Evolutionary conservation across 495 filamentous ascomycete genomes (phyloP).

Genomic region (Niebla homalea): DNA sequence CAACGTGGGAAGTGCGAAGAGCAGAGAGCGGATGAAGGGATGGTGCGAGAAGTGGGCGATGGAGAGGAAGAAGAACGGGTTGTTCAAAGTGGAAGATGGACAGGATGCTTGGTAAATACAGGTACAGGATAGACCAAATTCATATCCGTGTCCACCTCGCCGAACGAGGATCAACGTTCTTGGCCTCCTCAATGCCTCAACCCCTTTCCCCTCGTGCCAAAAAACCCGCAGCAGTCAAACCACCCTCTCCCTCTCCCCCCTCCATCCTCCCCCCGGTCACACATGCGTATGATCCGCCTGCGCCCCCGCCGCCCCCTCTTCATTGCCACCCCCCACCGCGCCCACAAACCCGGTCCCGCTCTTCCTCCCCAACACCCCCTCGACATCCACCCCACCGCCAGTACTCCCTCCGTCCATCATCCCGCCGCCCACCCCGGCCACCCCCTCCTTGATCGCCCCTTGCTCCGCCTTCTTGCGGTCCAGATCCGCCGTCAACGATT

Average conservation of each 20-base stretch:
- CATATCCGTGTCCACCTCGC: too few relatives aligned
- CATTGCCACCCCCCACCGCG: background rate
- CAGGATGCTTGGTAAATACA: slow-evolving; percentile 11
- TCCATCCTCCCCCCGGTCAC: background rate
- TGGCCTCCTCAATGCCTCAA: too few relatives aligned
- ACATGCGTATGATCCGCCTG: slow-evolving; percentile 4
- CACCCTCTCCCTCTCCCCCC: background rate
- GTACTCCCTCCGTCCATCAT: slow-evolving; percentile 5
- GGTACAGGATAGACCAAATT: too few relatives aligned
- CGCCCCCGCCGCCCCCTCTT: background rate
- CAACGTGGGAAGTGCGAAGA: slow-evolving; percentile 64
- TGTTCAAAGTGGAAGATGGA: slow-evolving; percentile 40
- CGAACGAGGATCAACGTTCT: too few relatives aligned
- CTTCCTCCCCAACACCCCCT: slow-evolving; percentile 11
- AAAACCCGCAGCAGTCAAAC: background rate
- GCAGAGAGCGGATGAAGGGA: slow-evolving; percentile 69
- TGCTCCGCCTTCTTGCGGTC: slow-evolving; percentile 34
- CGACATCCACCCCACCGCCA: slow-evolving; percentile 13
- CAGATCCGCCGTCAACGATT: slow-evolving; percentile 27
- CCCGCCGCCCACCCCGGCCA: slow-evolving; percentile 4
- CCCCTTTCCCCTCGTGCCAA: too few relatives aligned
- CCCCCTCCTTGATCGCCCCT: slow-evolving; percentile 27
- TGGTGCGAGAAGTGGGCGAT: slow-evolving; percentile 82
- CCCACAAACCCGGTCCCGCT: background rate
- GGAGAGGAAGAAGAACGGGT: slow-evolving; percentile 71